phyloP scores from a whole-genome alignment of 192 early-diverging fungal species.

The Rhizoclosmatium globosum region DNA sequence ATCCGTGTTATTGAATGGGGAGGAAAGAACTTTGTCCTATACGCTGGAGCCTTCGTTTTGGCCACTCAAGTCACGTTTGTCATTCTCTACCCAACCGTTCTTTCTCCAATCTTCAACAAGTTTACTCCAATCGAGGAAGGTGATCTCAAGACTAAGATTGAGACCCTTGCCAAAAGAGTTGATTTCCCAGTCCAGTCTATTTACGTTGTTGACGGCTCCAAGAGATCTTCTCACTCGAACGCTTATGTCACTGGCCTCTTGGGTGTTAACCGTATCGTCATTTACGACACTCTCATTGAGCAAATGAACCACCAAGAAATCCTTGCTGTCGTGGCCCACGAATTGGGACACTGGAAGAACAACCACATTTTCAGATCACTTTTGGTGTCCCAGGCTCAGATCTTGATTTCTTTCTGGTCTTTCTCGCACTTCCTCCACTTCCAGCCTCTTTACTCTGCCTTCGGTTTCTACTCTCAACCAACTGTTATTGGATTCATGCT shows the following conservation, averaged over 20 bases:
- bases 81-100: constrained; percentile 89
- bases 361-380: constrained; percentile 85
- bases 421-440: constrained; percentile 77
- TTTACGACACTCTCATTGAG: constrained; percentile 92
- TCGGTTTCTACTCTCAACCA: constrained; percentile 82
- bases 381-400: constrained; percentile 74
- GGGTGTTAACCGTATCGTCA: constrained; percentile 93
- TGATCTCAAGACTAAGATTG: constrained; percentile 82
- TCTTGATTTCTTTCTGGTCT: constrained; percentile 66
- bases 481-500: constrained; percentile 88
- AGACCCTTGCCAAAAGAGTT: constrained; percentile 79
- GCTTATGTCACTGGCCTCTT: constrained; percentile 97
- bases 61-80: constrained; percentile 56
- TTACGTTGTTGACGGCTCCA: constrained; percentile 92
- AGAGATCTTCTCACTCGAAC: constrained; percentile 91
- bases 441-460: constrained; percentile 79
- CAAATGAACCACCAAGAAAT: constrained; percentile 89
- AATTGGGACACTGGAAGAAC: constrained; percentile 95
- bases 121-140: constrained; percentile 87
- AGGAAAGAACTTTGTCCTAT: constrained; percentile 87
- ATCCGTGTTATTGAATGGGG: constrained; percentile 82
- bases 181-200: constrained; percentile 92
- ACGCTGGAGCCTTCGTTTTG: constrained; percentile 90
- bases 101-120: constrained; percentile 99
- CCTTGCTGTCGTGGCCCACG: constrained; percentile 92